phyloP scores from a whole-genome alignment of 257 asterid species.

The Jaltomata sinuosa region DNA sequence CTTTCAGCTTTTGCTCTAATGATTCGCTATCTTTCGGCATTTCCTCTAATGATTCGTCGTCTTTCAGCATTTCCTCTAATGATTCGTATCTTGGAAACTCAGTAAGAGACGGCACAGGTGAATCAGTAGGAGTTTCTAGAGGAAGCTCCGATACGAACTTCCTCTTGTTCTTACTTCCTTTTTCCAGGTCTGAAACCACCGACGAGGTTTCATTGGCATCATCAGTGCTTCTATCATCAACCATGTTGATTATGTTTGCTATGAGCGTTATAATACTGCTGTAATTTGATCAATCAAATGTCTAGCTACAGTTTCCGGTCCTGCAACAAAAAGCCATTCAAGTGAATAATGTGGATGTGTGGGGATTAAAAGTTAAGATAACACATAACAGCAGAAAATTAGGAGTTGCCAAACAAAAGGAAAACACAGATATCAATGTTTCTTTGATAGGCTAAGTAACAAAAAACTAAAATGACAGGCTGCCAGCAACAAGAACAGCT shows the following conservation, averaged over 20 bases:
- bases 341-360: background rate
- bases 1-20: conserved; percentile 30
- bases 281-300: background rate
- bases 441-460: background rate
- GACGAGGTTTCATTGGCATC: conserved; percentile 14
- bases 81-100: conserved; percentile 51
- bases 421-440: background rate
- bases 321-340: background rate
- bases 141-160: conserved; percentile 39
- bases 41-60: conserved; percentile 39
- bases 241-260: conserved; percentile 23
- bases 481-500: background rate
- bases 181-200: conserved; percentile 16
- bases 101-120: conserved; percentile 24
- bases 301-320: background rate
- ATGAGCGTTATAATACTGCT: background rate
- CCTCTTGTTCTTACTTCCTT: conserved; percentile 58
- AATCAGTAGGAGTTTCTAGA: conserved; percentile 15
- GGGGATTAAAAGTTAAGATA: background rate
- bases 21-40: conserved; percentile 35
- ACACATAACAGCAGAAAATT: background rate
- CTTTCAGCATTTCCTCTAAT: conserved; percentile 30
- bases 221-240: conserved; percentile 16
- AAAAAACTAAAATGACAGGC: background rate
- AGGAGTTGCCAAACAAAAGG: background rate